phyloP scores from a whole-genome alignment of 2,329 filamentous ascomycete genomes.

The Pseudohalonectria lignicola region DNA sequence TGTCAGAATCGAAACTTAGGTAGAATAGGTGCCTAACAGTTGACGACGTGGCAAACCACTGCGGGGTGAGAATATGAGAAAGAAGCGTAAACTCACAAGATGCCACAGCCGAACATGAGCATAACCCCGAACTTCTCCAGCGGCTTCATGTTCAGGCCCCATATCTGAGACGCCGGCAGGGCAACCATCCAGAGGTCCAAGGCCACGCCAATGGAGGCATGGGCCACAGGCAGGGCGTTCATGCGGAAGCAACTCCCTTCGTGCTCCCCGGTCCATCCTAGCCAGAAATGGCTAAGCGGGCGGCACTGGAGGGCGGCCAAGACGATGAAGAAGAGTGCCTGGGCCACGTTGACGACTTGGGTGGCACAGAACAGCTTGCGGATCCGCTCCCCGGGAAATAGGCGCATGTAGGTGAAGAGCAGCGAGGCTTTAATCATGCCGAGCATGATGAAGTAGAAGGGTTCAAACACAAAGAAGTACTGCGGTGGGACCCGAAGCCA shows the following conservation, averaged over 20 bases:
- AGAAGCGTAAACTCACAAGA: not conserved
- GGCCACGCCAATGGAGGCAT: not conserved
- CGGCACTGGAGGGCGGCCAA: not conserved
- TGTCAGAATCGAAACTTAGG: too few species aligned
- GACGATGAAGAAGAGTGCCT: not conserved
- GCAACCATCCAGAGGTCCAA: constrained; percentile 1
- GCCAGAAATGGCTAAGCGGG: constrained; percentile 1
- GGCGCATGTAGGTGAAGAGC: constrained; percentile 2
- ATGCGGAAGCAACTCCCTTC: constrained; percentile 2
- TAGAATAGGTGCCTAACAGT: too few species aligned
- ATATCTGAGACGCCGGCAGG: not conserved
- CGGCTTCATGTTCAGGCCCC: not conserved
- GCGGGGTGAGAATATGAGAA: not conserved
- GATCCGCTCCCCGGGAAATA: not conserved
- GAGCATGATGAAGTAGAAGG: not conserved
- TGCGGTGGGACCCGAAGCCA: too few species aligned
- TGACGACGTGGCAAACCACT: not conserved
- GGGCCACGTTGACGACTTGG: not conserved
- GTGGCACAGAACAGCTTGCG: not conserved
- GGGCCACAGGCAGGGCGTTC: constrained; percentile 2
- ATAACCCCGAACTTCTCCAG: not conserved
- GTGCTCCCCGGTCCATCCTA: not conserved
- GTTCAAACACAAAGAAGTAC: constrained; percentile 1
- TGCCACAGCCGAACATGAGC: constrained; percentile 3
- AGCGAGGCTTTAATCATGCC: not conserved